Evolutionary conservation across 768 basidiomycete species (phyloP), one percentile per base, ranked within the genome.

Genomic region (Pholiota microspora): DNA sequence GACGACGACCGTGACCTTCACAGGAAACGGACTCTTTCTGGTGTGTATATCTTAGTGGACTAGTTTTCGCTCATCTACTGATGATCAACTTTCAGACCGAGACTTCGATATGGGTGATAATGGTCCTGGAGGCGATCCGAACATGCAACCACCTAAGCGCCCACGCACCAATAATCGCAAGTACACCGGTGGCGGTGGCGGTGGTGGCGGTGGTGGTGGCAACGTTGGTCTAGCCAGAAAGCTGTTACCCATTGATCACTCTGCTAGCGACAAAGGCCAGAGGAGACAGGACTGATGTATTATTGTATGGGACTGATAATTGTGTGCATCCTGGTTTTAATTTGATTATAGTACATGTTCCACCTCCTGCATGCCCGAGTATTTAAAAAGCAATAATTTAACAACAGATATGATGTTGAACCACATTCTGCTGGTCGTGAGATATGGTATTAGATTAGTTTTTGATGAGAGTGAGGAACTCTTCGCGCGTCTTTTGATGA

Each of bases 401-500:
- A 47, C n/a, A 31, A 48, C 49, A 54, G 53, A 58, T 54, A 53
- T 42, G 48, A 55, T 55, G 54, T 52, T 53, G 49, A 56, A 49
- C 50, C 46, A 21, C 32, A 36, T 38, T 45, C 48, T 46, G 50
- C 34, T 21, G 16, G 23, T 45, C 15, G n/a, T 45, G 25, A 54
- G 44, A 45, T 46, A 35, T 36, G 32, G 56, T 54, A 59, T 45
- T 55, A 45, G 21, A 56, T 50, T 9, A 24, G 31, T 29, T 34
- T 69, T 86, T 91, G 48, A 95, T 91, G 53, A 95, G 78, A 15
- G 89, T 92, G 59, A 94, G 83, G 75, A 95, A 95, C 70, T 98
- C 97, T 73, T 97, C 95, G 27, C 97, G 83, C 29, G 96, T 99
- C 77, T 99, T 98, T 71, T 98, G 95, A 62, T 95, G 91, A n/a